Base-by-base conservation (phyloP, 768 basidiomycete genomes). In the Xerocomellus intermedius region DNA sequence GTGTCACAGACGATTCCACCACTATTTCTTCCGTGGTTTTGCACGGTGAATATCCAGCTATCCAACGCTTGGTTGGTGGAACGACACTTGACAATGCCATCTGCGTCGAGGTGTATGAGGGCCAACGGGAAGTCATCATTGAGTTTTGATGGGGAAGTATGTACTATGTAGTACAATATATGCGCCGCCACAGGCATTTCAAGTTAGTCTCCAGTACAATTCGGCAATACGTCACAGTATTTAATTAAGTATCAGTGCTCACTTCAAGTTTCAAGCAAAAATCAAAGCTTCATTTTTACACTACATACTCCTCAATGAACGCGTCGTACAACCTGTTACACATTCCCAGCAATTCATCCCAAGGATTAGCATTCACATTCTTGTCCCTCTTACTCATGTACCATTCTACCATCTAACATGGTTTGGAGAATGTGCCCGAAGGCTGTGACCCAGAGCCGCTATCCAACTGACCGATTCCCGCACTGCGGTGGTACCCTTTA, bases 341-440 rank as follows among this genome's bases (percentile, higher is more conserved):
- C 37, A 49, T 35, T n/a, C 50, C n/a, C 30, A 30, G 17, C 7
- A 1, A 39, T 24, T 13, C 17, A 45, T 42, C 28, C 12, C 2
- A 33, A 9, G 8, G 3, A 13, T 39, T 19, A n/a, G 24, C 7
- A 1, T 35, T 36, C 32, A 8, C 19, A 42, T 22, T 19, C 37
- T 35, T 48, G 5, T 24, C 10, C 28, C 33, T 39, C 5, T 21
- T 12, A 8, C 21, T 38, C 33, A 36, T 13, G 21, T 21, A 19
- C 16, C 48, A 21, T 39, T 56, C 33, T n/a, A 46, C 28, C 55
- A 33, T 37, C 32, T 73, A 90, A 68, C 88, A 91, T 17, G 81
- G 72, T 64, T 83, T 87, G 45, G 87, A 78, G 65, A 81, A 90
- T 4, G 89, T 89, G 13, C 87, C 86, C 44, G 77, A 82, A 37